A percentile compares a stretch with the other conserved stretches of the same genome.
These are phyloP conservation scores for Ettlia oleoabundans DNA, from an alignment of 139 green algal species.

Conservation along the genomic window DNA sequence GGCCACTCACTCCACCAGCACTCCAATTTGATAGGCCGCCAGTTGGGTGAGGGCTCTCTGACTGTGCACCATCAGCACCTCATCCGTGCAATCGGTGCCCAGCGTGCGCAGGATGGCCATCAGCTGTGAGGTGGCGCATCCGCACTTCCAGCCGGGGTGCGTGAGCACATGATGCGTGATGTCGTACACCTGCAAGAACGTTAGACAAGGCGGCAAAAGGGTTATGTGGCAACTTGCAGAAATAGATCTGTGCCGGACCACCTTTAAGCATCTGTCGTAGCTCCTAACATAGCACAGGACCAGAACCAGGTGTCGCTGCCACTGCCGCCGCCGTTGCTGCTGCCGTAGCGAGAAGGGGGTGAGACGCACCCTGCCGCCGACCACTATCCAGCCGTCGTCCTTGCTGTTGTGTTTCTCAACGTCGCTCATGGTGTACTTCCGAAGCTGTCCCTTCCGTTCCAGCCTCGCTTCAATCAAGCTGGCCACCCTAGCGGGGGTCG, in stretches of 20 bases:
- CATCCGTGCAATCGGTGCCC: constrained; percentile 32
- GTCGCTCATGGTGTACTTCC: constrained; percentile 16
- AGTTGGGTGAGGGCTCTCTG: constrained; percentile 6
- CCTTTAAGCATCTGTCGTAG: too few relatives aligned
- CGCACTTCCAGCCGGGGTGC: constrained; percentile 23
- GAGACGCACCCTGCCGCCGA: constrained; percentile 15
- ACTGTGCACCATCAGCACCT: constrained; percentile 13
- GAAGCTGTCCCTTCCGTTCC: not conserved
- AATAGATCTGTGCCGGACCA: too few relatives aligned
- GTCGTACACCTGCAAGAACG: constrained; percentile 26
- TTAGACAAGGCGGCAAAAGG: not conserved
- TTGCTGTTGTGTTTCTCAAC: constrained; percentile 12
- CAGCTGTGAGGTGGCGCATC: constrained; percentile 26
- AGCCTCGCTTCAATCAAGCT: constrained; percentile 5
- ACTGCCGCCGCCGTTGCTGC: not conserved
- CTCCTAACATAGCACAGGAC: not conserved
- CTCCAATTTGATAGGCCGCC: constrained; percentile 16
- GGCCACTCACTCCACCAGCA: not conserved
- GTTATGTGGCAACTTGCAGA: too few relatives aligned
- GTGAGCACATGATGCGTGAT: constrained; percentile 28
- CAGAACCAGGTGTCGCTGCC: not conserved
- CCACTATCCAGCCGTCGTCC: constrained; percentile 16
- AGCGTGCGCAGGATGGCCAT: constrained; percentile 32
- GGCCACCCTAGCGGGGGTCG: not conserved
- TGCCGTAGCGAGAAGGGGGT: too few relatives aligned